A percentile compares a stretch with the other conserved stretches of the same genome.
Evolutionary conservation across 2,329 filamentous ascomycete species (phyloP).

Genomic region (Ophiostoma montium): DNA sequence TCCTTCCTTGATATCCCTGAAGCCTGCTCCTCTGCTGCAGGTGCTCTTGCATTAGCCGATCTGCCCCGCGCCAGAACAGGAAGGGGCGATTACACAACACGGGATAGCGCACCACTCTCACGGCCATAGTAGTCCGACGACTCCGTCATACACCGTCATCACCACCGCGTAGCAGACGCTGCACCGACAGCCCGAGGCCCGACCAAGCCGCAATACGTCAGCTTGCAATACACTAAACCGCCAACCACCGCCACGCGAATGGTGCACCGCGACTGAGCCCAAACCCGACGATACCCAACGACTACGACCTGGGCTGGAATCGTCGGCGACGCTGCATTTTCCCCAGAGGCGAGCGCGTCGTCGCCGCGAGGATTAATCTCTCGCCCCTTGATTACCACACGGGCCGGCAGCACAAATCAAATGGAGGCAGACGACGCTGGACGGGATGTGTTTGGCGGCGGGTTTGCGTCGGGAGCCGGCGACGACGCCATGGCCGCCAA

Average conservation of each 20-base stretch:
- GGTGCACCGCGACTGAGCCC: not conserved
- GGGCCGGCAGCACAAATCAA: too few relatives aligned
- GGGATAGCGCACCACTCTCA: not conserved
- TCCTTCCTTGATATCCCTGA: too few relatives aligned
- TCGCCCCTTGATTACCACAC: too few relatives aligned
- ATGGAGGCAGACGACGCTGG: conserved; percentile 5
- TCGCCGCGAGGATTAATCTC: too few relatives aligned
- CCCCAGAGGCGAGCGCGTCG: too few relatives aligned
- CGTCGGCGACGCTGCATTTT: too few relatives aligned
- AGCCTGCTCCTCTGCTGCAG: not conserved
- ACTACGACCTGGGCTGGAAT: not conserved
- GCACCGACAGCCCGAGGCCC: not conserved
- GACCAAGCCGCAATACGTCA: too few relatives aligned
- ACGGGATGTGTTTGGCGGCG: conserved; percentile 6
- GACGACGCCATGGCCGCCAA: conserved; percentile 20
- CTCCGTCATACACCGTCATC: not conserved
- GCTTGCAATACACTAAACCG: too few relatives aligned
- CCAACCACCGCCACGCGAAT: too few relatives aligned
- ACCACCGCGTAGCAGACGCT: not conserved
- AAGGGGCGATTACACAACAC: not conserved
- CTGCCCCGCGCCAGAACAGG: conserved; percentile 7
- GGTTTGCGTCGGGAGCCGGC: conserved; percentile 4
- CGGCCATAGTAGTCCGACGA: not conserved
- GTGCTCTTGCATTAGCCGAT: not conserved
- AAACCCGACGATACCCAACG: not conserved